Evolutionary conservation across 805 yeast genomes (phyloP).

Genomic region (Suhomyces sp.): DNA sequence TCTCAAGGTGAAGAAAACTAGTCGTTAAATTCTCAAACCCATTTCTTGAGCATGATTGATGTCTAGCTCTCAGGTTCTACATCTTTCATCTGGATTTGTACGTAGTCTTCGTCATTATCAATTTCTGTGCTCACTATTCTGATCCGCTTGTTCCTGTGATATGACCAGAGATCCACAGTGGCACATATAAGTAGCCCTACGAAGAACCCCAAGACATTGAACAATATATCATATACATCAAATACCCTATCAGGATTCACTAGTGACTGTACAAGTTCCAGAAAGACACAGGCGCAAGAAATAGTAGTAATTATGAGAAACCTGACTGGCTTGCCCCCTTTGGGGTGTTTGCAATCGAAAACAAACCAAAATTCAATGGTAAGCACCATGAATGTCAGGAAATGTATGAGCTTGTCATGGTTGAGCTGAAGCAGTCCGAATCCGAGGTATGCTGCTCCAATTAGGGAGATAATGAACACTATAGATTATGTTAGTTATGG

Average conservation of each 20-base stretch:
- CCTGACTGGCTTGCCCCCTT: slow-evolving; percentile 16
- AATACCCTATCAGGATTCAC: slow-evolving; percentile 48
- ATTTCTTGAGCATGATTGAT: too few relatives aligned
- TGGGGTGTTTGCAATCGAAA: slow-evolving; percentile 31
- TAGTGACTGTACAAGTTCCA: slow-evolving; percentile 51
- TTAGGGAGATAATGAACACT: slow-evolving; percentile 29
- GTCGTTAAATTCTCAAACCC: too few relatives aligned
- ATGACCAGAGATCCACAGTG: not conserved
- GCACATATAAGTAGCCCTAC: slow-evolving; percentile 15
- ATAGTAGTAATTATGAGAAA: slow-evolving; percentile 23
- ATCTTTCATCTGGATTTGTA: slow-evolving; percentile 21
- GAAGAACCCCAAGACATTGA: slow-evolving; percentile 33
- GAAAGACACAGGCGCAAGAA: slow-evolving; percentile 41
- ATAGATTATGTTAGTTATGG: slow-evolving; percentile 6
- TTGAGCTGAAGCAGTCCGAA: slow-evolving; percentile 46
- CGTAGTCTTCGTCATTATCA: slow-evolving; percentile 18
- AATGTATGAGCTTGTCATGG: slow-evolving; percentile 55
- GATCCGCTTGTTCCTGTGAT: not conserved
- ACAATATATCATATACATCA: slow-evolving; percentile 47
- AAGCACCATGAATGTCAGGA: slow-evolving; percentile 44
- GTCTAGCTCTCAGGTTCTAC: too few relatives aligned
- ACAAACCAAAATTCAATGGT: slow-evolving; percentile 50
- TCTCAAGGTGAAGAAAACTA: too few relatives aligned
- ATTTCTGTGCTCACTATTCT: not conserved
- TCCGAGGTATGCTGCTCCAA: slow-evolving; percentile 46